Percentiles rank a stretch among this genome's conserved stretches.
Evolutionary conservation across 2,329 filamentous ascomycete species (phyloP).

Genomic region (Bipolaris bicolor): DNA sequence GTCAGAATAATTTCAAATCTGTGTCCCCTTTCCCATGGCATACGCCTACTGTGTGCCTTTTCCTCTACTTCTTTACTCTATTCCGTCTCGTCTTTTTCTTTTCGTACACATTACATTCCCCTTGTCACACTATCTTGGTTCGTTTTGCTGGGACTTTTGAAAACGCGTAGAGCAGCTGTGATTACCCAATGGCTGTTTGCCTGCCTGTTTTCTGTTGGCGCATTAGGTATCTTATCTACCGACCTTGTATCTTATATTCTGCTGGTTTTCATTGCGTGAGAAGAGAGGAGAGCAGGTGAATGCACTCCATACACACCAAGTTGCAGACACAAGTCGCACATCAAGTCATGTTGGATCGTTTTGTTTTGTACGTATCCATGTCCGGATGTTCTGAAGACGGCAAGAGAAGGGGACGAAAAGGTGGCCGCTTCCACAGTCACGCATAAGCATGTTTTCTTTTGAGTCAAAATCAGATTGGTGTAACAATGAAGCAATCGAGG

Average conservation of each 20-base stretch:
- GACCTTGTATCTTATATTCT: slow-evolving; percentile 1
- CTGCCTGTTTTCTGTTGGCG: not conserved
- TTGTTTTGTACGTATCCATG: not conserved
- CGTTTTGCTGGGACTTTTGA: not conserved
- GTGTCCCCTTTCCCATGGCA: not conserved
- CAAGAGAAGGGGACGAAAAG: not conserved
- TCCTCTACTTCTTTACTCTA: not conserved
- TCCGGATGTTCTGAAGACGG: not conserved
- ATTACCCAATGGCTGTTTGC: not conserved
- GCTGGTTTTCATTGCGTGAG: not conserved
- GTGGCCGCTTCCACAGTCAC: not conserved
- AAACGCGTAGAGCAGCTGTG: not conserved
- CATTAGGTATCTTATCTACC: not conserved
- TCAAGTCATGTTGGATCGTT: not conserved
- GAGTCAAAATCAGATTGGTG: not conserved
- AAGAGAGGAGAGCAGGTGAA: not conserved
- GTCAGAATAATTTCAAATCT: not conserved
- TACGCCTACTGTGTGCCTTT: not conserved
- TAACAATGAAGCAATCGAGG: not conserved
- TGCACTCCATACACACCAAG: not conserved
- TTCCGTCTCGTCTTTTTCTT: not conserved
- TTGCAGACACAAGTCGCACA: not conserved
- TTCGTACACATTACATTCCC: not conserved
- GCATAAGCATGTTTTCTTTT: not conserved
- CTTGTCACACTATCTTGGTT: not conserved